Evolutionary conservation across 306 rosid genomes (phyloP).

Genomic region (Ochetophila trinervis): DNA sequence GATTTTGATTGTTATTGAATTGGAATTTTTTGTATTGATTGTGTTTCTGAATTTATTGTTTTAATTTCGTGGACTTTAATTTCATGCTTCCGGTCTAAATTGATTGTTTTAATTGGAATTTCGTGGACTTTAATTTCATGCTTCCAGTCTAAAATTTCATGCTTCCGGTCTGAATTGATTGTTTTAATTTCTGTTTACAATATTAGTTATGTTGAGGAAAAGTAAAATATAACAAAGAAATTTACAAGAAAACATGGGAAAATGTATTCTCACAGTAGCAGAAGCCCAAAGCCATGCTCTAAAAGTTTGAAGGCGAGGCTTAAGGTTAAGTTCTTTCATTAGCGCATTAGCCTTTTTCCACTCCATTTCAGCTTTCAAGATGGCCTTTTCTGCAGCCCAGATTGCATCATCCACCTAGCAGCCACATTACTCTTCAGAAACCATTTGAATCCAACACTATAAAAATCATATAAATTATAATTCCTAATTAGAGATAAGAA

Average conservation of each 20-base stretch:
- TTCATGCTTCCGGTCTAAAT: too few species aligned
- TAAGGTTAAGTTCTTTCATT: constrained; percentile 59
- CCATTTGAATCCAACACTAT: constrained; percentile 1
- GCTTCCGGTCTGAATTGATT: too few species aligned
- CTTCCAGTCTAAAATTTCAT: too few species aligned
- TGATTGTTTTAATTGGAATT: too few species aligned
- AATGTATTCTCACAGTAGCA: constrained; percentile 71
- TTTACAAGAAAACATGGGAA: not conserved
- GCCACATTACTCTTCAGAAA: constrained; percentile 14
- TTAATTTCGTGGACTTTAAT: too few species aligned
- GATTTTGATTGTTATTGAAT: too few species aligned
- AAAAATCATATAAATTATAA: constrained; percentile 2
- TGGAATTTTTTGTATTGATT: too few species aligned
- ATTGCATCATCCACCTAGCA: constrained; percentile 75
- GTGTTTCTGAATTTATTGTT: too few species aligned
- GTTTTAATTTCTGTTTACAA: too few species aligned
- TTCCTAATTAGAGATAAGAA: constrained; percentile 19
- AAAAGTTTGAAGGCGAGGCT: constrained; percentile 54
- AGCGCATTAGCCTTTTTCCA: constrained; percentile 67
- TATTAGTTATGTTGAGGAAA: too few species aligned
- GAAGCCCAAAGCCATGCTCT: constrained; percentile 92
- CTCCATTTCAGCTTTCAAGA: constrained; percentile 49
- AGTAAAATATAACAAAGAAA: too few species aligned
- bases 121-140: too few species aligned
- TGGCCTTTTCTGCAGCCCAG: constrained; percentile 76